phyloP scores from a whole-genome alignment of 75 land plant genomes.

The Adiantum capillusveneris region DNA sequence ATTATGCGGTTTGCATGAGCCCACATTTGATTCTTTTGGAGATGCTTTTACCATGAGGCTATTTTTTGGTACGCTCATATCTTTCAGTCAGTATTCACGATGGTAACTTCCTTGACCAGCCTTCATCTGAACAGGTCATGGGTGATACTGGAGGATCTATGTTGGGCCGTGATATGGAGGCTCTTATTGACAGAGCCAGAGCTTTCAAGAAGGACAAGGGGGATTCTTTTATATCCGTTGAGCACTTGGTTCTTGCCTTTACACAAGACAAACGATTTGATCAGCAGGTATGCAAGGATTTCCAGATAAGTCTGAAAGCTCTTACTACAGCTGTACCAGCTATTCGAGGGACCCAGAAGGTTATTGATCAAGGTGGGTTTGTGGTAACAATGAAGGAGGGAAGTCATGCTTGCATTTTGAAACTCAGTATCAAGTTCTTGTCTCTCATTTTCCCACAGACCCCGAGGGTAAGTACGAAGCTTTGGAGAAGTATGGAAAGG shows the following conservation, averaged over 20 bases:
- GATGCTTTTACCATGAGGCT: no score
- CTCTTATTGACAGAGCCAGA: constrained; percentile 55
- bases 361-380: constrained; percentile 87
- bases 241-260: constrained; percentile 70
- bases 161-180: constrained; percentile 64
- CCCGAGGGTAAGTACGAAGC: constrained; percentile 96
- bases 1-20: no score
- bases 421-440: no score
- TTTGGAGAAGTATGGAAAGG: constrained; percentile 87
- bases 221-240: constrained; percentile 84
- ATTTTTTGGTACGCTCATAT: no score
- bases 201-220: constrained; percentile 72
- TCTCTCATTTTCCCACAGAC: constrained; percentile 30
- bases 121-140: constrained; percentile 39
- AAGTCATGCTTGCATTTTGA: no score
- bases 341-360: constrained; percentile 75
- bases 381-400: no score
- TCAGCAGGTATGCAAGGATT: constrained; percentile 65
- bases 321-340: constrained; percentile 59
- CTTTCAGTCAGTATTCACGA: no score
- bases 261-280: constrained; percentile 80
- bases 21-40: no score
- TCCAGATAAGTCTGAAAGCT: constrained; percentile 54
- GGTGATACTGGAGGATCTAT: constrained; percentile 83
- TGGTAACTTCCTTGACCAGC: no score